These are phyloP conservation scores for Xylaria multiplex DNA, from an alignment of 2,329 filamentous ascomycete genomes.

Conservation along the genomic window DNA sequence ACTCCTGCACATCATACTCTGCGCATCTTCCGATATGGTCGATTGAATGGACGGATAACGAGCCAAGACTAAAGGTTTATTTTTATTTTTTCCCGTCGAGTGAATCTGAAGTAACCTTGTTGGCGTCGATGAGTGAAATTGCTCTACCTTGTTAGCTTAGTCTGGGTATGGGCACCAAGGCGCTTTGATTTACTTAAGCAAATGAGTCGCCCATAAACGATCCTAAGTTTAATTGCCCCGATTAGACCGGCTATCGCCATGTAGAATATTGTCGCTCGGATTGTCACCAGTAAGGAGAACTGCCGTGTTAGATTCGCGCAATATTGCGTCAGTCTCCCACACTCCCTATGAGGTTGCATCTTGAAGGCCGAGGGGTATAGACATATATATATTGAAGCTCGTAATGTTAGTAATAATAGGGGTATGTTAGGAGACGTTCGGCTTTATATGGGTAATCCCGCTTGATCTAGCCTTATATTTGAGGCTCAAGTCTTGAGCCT, in stretches of 20 bases:
- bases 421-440: background rate
- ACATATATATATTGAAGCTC: background rate
- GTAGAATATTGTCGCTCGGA: background rate
- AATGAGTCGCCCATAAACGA: background rate
- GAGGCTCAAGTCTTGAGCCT: conserved; percentile 9
- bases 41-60: background rate
- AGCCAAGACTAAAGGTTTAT: background rate
- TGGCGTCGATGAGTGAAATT: background rate
- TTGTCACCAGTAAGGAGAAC: background rate
- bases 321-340: background rate
- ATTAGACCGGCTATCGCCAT: background rate
- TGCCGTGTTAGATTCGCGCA: background rate
- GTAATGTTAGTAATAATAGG: no score
- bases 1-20: background rate
- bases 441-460: background rate
- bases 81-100: no score
- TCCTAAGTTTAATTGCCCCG: background rate
- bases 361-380: background rate
- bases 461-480: background rate
- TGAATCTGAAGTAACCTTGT: background rate
- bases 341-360: background rate
- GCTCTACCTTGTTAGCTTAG: background rate
- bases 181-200: background rate
- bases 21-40: background rate
- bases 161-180: background rate